Base-by-base conservation (phyloP, 2,329 filamentous ascomycete species). In the Colletotrichum karsti region DNA sequence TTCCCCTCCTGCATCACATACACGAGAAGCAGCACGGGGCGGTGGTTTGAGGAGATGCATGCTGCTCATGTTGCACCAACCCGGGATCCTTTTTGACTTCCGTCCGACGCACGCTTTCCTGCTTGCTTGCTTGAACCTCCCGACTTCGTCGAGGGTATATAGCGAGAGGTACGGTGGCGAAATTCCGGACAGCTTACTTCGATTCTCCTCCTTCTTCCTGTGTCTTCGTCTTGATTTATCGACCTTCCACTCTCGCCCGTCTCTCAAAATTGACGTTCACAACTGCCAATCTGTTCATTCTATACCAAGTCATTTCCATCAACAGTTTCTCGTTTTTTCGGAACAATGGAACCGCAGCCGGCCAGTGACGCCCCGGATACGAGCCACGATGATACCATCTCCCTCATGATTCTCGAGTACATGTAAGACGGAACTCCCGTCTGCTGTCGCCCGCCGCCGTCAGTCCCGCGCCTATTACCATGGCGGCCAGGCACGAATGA, bases 321-420 rank as follows among this genome's bases (percentile, higher is more conserved):
- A n/a, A n/a, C n/a, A n/a, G n/a, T n/a, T n/a, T n/a, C 5, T 20
- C n/a, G 4, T n/a, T n/a, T 20, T 18, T n/a, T n/a, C 39, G 39
- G n/a, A n/a, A n/a, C n/a, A 9, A 67, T 67, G 60, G 65, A 67
- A n/a, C 65, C 65, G 15, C 46, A 59, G 42, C 20, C 46, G 13
- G 24, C 22, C 12, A 48, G 33, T 24, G 46, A 64, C 2, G 60
- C 35, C 22, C 60, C 60, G 5, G 65, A 48, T 35, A 67, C 65
- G 28, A 65, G 50, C 10, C 65, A 67, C 37, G 65, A 67, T 22
- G 65, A 67, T n/a, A 65, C 60, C 22, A 67, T 67, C 18, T 67
- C 65, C 15, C 60, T 67, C 28, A 67, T 67, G 60, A 64, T 67
- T 9, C 60, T 64, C 37, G 60, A 50, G 9, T 67, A 67, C n/a